Conservation (phyloP, 805 yeast genomes). For the Suhomyces tanzawaensis region DNA sequence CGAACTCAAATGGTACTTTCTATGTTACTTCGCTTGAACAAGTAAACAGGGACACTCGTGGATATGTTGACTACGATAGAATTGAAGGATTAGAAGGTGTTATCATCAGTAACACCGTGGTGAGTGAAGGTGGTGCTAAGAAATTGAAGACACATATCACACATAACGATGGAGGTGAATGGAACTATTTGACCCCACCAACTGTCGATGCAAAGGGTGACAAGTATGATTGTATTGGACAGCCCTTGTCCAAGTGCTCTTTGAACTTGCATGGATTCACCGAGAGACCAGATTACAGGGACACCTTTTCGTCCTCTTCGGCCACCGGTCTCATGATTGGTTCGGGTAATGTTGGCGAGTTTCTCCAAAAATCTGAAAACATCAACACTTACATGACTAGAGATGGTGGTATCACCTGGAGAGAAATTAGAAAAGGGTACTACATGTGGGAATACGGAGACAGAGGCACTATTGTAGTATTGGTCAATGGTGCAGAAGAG, state of each 20-base stretch:
- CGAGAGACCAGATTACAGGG: conserved; percentile 79
- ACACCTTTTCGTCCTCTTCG: conserved; percentile 81
- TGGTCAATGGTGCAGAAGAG: conserved; percentile 57
- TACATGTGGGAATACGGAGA: conserved; percentile 97
- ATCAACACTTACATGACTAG: conserved; percentile 72
- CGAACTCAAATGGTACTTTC: conserved; percentile 88
- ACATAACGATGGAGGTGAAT: conserved; percentile 87
- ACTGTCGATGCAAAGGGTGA: conserved; percentile 57
- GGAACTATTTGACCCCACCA: conserved; percentile 77
- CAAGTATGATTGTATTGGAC: conserved; percentile 50
- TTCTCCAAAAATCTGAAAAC: conserved; percentile 47
- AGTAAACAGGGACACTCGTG: conserved; percentile 71
- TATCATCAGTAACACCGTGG: conserved; percentile 67
- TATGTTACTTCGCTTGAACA: conserved; percentile 64
- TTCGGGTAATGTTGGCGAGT: conserved; percentile 87
- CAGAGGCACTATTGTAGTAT: conserved; percentile 80
- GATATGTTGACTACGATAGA: conserved; percentile 87
- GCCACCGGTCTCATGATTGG: conserved; percentile 88
- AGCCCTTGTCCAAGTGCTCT: conserved; percentile 60
- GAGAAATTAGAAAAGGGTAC: conserved; percentile 67
- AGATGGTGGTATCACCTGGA: conserved; percentile 95
- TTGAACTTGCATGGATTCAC: conserved; percentile 88
- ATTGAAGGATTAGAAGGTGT: conserved; percentile 84
- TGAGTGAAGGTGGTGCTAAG: conserved; percentile 51
- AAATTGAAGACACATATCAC: conserved; percentile 70